Conservation (phyloP, 2,329 filamentous ascomycete species). For the Bipolaris cookei region DNA sequence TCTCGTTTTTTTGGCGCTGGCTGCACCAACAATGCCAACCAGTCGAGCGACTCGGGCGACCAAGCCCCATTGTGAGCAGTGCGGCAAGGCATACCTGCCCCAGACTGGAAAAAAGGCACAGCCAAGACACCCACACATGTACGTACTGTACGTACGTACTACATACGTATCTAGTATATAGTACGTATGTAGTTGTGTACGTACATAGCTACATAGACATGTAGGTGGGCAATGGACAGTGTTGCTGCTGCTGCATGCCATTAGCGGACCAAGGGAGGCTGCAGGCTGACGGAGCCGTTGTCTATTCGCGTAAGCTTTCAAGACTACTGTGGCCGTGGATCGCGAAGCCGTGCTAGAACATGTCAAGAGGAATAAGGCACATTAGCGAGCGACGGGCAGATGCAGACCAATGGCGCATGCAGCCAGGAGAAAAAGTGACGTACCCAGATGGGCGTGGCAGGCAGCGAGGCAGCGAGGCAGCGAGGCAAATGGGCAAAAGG, state of each 20-base stretch:
- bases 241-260: neutral
- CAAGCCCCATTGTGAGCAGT: slow-evolving; percentile 1
- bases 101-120: neutral
- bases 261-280: slow-evolving; percentile 5
- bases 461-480: neutral
- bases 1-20: neutral
- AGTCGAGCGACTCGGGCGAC: neutral
- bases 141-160: too few relatives aligned
- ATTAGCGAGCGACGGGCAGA: slow-evolving; percentile 8
- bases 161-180: neutral
- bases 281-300: slow-evolving; percentile 1
- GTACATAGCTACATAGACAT: neutral
- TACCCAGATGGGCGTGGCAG: slow-evolving; percentile 3
- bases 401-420: slow-evolving; percentile 3
- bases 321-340: slow-evolving; percentile 20
- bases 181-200: neutral
- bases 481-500: too few relatives aligned
- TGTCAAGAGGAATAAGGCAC: slow-evolving; percentile 17
- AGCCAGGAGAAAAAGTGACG: slow-evolving; percentile 15
- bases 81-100: slow-evolving; percentile 12
- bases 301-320: slow-evolving; percentile 17
- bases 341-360: slow-evolving; percentile 15
- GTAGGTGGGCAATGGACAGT: neutral
- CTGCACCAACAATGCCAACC: neutral
- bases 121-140: neutral